Evolutionary conservation across 139 green algal species (phyloP), one percentile per base, ranked within the genome.

Genomic region (Haematococcus lacustris): DNA sequence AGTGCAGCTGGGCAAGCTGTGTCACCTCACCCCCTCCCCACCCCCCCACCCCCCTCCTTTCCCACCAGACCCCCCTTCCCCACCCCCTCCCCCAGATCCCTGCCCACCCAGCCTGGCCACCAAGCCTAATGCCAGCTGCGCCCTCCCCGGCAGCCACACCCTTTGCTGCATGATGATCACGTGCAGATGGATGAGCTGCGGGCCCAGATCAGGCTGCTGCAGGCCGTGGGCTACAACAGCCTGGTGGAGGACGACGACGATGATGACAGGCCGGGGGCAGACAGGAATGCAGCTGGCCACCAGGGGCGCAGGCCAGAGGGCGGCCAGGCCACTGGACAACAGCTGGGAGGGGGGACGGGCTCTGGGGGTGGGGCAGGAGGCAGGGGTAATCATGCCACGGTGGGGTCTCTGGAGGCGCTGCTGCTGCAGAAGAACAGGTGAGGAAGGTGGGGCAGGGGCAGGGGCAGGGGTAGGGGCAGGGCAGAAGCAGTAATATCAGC

Each of bases 201-300:
- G 66, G 70, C 82, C 71, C 87, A 94, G 76, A 73, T 95, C 3
- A 73, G 83, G 7, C 65, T 89, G 34, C 78, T 95, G 68, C 89
- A 96, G 61, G 89, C 86, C 30, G 82, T 94, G 1, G 81, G 86
- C 1, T 93, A 91, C 76, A 92, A 87, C 69, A 68, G 71, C 0
- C 3, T 90, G 70, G 85, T 88, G 37, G 73, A 76, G 7, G 76
- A 90, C 28, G 75, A 80, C 0, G 85, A 76, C 0, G 35, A 68
- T n/a, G n/a, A n/a, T n/a, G n/a, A n/a, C n/a, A n/a, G n/a, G n/a
- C n/a, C n/a, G n/a, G n/a, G n/a, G n/a, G n/a, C n/a, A n/a, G n/a
- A n/a, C n/a, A n/a, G n/a, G n/a, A n/a, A n/a, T n/a, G n/a, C n/a
- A n/a, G n/a, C n/a, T n/a, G n/a, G n/a, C n/a, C n/a, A n/a, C n/a